Conservation (phyloP, 2,329 filamentous ascomycete species). For the Paecilomyces fulvus region DNA sequence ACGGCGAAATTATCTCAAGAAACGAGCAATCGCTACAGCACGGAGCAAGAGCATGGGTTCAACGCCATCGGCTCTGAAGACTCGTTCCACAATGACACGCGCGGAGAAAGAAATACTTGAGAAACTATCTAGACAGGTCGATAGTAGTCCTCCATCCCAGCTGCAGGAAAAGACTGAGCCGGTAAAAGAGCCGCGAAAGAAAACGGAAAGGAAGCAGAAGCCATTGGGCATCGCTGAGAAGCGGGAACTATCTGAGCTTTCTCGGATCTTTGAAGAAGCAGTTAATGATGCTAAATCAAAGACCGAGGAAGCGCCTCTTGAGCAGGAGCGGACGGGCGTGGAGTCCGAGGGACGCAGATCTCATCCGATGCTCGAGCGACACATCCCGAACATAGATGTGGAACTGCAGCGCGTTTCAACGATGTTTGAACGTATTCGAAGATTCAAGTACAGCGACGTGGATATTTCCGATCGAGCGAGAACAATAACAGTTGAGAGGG, state of each 20-base stretch:
- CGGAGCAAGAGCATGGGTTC: not conserved
- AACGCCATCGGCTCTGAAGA: not conserved
- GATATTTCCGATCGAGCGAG: constrained; percentile 8
- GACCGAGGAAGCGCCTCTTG: not conserved
- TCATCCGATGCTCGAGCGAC: not conserved
- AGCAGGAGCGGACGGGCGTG: not conserved
- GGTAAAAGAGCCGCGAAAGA: not conserved
- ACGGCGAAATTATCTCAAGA: constrained; percentile 15
- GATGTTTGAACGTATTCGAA: not conserved
- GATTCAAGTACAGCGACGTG: constrained; percentile 9
- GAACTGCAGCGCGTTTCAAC: not conserved
- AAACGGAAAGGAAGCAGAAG: not conserved
- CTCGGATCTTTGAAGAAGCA: constrained; percentile 17
- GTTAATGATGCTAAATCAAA: constrained; percentile 9
- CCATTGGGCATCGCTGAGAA: not conserved
- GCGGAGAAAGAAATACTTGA: constrained; percentile 14
- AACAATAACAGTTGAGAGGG: constrained; percentile 11
- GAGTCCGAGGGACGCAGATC: not conserved
- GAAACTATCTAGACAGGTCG: constrained; percentile 12
- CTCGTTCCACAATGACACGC: constrained; percentile 12
- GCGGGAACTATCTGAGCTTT: constrained; percentile 16
- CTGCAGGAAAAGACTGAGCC: not conserved
- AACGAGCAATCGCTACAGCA: constrained; percentile 9
- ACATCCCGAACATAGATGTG: constrained; percentile 1
- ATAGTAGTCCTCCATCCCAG: not conserved